Evolutionary conservation across 306 rosid species (phyloP).

Genomic region (Sindora glabra): DNA sequence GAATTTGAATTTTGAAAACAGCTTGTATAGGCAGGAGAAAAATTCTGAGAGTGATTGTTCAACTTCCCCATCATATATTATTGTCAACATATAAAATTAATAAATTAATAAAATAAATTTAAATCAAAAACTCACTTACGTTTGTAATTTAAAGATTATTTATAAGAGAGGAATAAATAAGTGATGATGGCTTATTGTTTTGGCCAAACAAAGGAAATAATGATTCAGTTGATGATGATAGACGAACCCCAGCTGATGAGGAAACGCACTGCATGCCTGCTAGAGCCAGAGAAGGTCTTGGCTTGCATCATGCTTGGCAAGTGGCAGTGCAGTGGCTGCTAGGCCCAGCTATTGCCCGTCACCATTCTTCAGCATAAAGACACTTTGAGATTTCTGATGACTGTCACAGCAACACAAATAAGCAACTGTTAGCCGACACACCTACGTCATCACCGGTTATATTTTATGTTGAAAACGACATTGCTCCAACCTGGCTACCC

Average conservation of each 20-base stretch:
- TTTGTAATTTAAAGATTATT: too few species aligned
- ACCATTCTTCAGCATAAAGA: not conserved
- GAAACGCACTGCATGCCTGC: conserved; percentile 24
- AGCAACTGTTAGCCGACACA: conserved; percentile 14
- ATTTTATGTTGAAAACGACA: conserved; percentile 21
- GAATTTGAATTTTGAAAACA: too few species aligned
- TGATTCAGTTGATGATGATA: conserved; percentile 16
- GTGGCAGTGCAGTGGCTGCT: not conserved
- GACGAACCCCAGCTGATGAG: conserved; percentile 14
- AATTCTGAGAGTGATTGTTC: too few species aligned
- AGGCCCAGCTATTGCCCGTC: not conserved
- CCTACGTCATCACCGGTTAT: conserved; percentile 5
- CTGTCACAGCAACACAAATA: conserved; percentile 5
- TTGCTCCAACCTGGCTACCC: conserved; percentile 8
- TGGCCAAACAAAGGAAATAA: not conserved
- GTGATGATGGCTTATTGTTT: not conserved
- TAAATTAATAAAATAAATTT: too few species aligned
- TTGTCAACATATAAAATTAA: too few species aligned
- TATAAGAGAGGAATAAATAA: too few species aligned
- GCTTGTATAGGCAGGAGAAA: too few species aligned
- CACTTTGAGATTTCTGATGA: not conserved
- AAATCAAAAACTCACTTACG: too few species aligned
- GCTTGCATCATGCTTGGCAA: conserved; percentile 15
- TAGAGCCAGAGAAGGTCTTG: conserved; percentile 10
- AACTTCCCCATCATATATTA: too few species aligned